Evolutionary conservation across 108 stramenopile genomes (phyloP), one percentile per base, ranked within the genome.

Genomic region (Fragilaria crotonensis): DNA sequence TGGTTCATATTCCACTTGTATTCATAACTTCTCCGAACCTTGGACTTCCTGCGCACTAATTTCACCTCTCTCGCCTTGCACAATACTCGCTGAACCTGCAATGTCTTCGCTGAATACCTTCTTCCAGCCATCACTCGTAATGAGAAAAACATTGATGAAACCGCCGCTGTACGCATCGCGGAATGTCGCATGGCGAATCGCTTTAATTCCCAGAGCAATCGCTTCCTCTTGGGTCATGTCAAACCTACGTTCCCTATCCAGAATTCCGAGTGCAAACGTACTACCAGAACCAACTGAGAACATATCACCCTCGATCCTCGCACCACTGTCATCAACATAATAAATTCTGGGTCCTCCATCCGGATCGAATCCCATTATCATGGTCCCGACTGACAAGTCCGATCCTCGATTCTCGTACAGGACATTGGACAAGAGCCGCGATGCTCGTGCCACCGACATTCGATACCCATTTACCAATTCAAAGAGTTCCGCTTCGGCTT

Each of bases 121-220:
- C 25, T 68, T 65, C 85, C 87, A 93, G 2, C 87, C 87, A 19
- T 80, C 55, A 32, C 65, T 73, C 5, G 77, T 89, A 19, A 93
- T 81, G 45, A 89, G 33, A 65, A 79, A 93, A 3, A 93, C 91
- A 52, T 83, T 85, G 44, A 93, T 93, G 60, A 75, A 93, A 19
- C 91, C 91, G 30, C 91, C 91, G 20, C 71, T 73, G 56, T 71
- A 81, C 2, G 87, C 87, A 72, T 91, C 90, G n/a, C 90, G 79
- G 53, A 93, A 79, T 44, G 91, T 93, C 23, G 91, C 91, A 59
- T 93, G 85, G 0, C 91, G 85, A 45, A 93, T 93, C 1, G 91
- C 91, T 59, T 80, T 83, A 46, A 93, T 87, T 14, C 84, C 91
- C 30, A 93, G 72, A 30, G 79, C 69, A 45, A 93, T 63, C 11